A percentile compares a stretch with the other conserved stretches of the same genome.
Conservation (phyloP, 352 stramenopile species). For the Blastocystis sp. region DNA sequence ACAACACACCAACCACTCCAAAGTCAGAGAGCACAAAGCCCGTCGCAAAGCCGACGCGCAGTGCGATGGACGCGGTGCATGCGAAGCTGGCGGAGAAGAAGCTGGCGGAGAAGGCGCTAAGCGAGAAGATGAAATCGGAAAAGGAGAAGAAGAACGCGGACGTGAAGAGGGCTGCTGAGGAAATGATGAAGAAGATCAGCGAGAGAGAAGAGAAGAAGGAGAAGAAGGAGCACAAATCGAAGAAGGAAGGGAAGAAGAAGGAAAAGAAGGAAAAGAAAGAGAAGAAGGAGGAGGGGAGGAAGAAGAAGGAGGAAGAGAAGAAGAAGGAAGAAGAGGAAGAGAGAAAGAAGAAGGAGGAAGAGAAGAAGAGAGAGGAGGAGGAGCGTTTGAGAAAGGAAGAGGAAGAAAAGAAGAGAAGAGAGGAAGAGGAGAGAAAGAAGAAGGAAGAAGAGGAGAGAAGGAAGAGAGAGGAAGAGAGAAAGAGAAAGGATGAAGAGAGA, state of each 20-base stretch:
- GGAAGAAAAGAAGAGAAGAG: constrained; percentile 8
- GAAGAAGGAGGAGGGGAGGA: neutral
- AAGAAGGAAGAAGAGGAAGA: neutral
- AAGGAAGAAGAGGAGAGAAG: neutral
- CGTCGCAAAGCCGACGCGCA: neutral
- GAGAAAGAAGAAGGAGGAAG: neutral
- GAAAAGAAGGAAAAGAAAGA: constrained; percentile 16
- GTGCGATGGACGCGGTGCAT: neutral
- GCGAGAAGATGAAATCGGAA: neutral
- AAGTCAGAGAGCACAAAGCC: too few relatives aligned
- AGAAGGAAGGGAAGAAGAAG: constrained; percentile 9
- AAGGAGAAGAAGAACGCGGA: neutral
- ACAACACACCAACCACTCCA: neutral
- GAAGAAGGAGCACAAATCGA: neutral
- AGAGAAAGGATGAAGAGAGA: neutral
- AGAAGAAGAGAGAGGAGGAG: neutral
- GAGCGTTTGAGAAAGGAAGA: neutral
- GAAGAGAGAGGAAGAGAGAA: constrained; percentile 13
- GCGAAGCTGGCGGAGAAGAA: neutral
- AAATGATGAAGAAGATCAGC: neutral
- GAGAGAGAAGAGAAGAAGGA: neutral
- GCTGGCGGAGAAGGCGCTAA: neutral
- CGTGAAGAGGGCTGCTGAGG: neutral
- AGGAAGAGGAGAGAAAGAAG: neutral
- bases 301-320: neutral